These are phyloP conservation scores for Hypoxylon sp. DNA, from an alignment of 2,329 filamentous ascomycete genomes.

Conservation along the genomic window DNA sequence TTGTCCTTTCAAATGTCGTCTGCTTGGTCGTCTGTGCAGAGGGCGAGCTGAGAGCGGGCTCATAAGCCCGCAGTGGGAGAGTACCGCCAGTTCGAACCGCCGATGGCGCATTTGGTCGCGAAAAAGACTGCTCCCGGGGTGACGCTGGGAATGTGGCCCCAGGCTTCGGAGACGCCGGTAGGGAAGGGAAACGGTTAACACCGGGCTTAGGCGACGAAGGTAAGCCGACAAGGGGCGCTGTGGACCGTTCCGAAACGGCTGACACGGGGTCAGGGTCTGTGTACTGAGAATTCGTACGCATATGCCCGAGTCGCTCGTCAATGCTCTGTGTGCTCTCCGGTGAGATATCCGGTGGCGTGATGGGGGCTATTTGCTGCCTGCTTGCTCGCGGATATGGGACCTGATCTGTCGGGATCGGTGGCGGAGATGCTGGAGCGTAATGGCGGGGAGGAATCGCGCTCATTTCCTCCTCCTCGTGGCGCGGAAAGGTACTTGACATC, in stretches of 20 bases:
- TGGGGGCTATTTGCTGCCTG: constrained; percentile 59
- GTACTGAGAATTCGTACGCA: constrained; percentile 58
- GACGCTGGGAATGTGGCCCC: constrained; percentile 57
- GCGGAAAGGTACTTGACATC: constrained; percentile 71
- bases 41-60: constrained; percentile 69
- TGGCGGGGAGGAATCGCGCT: constrained; percentile 70
- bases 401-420: constrained; percentile 68
- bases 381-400: constrained; percentile 56
- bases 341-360: constrained; percentile 63
- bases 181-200: constrained; percentile 55
- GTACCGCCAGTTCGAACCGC: constrained; percentile 71
- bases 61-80: constrained; percentile 74
- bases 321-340: constrained; percentile 67
- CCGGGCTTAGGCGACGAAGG: constrained; percentile 62
- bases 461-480: constrained; percentile 70
- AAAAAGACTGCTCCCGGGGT: constrained; percentile 67
- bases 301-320: constrained; percentile 68
- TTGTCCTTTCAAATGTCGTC: constrained; percentile 73
- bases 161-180: constrained; percentile 57
- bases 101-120: constrained; percentile 65
- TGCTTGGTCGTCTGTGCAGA: constrained; percentile 71
- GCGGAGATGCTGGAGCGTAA: constrained; percentile 71
- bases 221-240: constrained; percentile 67
- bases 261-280: constrained; percentile 66
- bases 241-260: constrained; percentile 67